Conservation (phyloP, 2,329 filamentous ascomycete species). For the Arthroderma sp. region DNA sequence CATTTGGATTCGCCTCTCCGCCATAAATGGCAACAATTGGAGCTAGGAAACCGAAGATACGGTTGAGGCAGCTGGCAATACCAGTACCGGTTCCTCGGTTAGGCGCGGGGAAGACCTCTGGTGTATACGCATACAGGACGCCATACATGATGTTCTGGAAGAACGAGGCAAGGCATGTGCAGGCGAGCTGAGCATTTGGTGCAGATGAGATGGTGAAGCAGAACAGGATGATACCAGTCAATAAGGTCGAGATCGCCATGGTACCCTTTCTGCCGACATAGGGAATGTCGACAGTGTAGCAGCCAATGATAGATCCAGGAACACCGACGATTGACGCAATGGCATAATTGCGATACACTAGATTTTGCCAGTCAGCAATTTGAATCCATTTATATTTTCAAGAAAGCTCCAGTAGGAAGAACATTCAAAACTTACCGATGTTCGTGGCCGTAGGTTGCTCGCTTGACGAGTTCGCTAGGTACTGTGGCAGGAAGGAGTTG, state of each 20-base stretch:
- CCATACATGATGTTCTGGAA: conserved; percentile 47
- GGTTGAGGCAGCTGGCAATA: conserved; percentile 33
- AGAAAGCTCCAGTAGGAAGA: background rate
- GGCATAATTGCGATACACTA: conserved; percentile 63
- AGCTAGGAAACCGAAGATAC: conserved; percentile 32
- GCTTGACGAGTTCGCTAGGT: conserved; percentile 49
- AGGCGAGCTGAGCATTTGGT: conserved; percentile 37
- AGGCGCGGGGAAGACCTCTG: conserved; percentile 45
- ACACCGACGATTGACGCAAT: conserved; percentile 67
- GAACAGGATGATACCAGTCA: conserved; percentile 42
- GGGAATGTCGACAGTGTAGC: conserved; percentile 58
- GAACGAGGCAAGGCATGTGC: conserved; percentile 42
- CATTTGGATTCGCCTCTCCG: conserved; percentile 23
- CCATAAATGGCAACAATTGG: conserved; percentile 34
- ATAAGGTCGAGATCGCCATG: conserved; percentile 38
- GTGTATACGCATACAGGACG: conserved; percentile 46
- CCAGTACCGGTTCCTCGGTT: conserved; percentile 43
- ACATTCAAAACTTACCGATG: conserved; percentile 15
- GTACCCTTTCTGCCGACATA: conserved; percentile 47
- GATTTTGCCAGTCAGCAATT: conserved; percentile 11
- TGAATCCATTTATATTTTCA: background rate
- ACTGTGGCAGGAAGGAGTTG: conserved; percentile 82
- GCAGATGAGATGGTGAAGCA: conserved; percentile 40
- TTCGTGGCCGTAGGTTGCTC: conserved; percentile 24
- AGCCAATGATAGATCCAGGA: conserved; percentile 62